A percentile compares a stretch with the other conserved stretches of the same genome.
These are phyloP conservation scores for Corynespora cassiicola DNA, from an alignment of 2,329 filamentous ascomycete genomes.

Conservation along the genomic window DNA sequence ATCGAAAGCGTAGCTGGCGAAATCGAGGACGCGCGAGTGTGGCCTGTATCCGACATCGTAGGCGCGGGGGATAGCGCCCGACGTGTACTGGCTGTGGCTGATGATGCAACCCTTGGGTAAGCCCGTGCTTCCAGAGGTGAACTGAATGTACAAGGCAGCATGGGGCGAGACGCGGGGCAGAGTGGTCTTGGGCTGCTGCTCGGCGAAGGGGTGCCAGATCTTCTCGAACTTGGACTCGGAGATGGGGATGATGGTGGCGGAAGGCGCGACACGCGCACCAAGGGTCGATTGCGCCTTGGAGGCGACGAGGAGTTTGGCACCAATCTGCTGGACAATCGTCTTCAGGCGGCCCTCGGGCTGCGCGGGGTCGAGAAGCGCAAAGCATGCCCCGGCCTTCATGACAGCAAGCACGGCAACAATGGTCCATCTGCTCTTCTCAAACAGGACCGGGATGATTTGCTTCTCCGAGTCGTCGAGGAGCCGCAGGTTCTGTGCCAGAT, in stretches of 20 bases:
- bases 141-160: slow-evolving; percentile 41
- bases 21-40: slow-evolving; percentile 43
- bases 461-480: slow-evolving; percentile 30
- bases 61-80: slow-evolving; percentile 42
- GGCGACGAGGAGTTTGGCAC: slow-evolving; percentile 33
- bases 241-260: slow-evolving; percentile 39
- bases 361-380: slow-evolving; percentile 43
- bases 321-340: slow-evolving; percentile 38
- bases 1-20: slow-evolving; percentile 47
- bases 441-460: slow-evolving; percentile 45
- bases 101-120: slow-evolving; percentile 43
- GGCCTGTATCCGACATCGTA: slow-evolving; percentile 38
- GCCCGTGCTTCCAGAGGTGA: slow-evolving; percentile 45
- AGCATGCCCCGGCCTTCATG: slow-evolving; percentile 49
- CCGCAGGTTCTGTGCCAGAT: slow-evolving; percentile 34
- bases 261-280: slow-evolving; percentile 34
- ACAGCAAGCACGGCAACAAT: slow-evolving; percentile 47
- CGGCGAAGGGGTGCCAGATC: slow-evolving; percentile 31
- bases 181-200: slow-evolving; percentile 32
- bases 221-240: slow-evolving; percentile 39
- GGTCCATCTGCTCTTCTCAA: slow-evolving; percentile 50
- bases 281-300: slow-evolving; percentile 37
- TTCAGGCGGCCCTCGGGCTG: slow-evolving; percentile 42
- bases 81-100: slow-evolving; percentile 42
- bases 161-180: slow-evolving; percentile 33